Evolutionary conservation across 192 early-diverging fungal genomes (phyloP), one percentile per base, ranked within the genome.

Genomic region (Gorgonomyces haynaldii): DNA sequence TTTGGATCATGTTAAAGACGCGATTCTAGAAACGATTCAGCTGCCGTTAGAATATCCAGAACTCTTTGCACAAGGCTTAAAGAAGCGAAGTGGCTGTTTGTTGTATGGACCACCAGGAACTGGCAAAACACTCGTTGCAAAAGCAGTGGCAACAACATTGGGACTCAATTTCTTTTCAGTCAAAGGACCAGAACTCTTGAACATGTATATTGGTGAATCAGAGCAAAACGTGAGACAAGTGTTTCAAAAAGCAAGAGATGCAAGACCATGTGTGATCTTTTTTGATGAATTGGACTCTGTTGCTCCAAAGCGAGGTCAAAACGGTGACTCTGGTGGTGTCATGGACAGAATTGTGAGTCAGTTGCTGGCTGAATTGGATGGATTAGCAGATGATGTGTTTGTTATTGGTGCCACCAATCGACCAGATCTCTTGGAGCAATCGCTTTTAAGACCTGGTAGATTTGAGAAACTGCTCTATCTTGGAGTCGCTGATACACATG

Each of bases 331-430:
- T 13, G 96, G 96, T 12, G 96, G 96, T 31, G 96, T 97, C 20
- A 99, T 97, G 96, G 96, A 99, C 60, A 84, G 96, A 49, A 97
- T 97, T 60, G 94, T 99, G 21, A 82, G 78, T 53, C 96, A 99
- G 66, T 58, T 99, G 27, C 60, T 99, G 4, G 92, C 94, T 1
- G 96, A 99, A 52, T 69, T 99, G 52, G 96, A 99, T 56, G 91
- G 89, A 13, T 89, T 96, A 81, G 57, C 34, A 21, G 38, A 50
- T 3, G 78, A 86, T 53, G 91, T 99, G 10, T 96, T 99, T 84
- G 91, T 96, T 1, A 93, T 99, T 68, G 96, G 90, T 4, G 96
- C 94, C 0, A 99, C 96, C 10, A 99, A 99, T 65, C 66, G 96
- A 23, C 96, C 96, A 0, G 96, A 99, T 72, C 67, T 99, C 32